Evolutionary conservation across 176 grass and related monocot species (phyloP).

Genomic region (Triticum urartu): DNA sequence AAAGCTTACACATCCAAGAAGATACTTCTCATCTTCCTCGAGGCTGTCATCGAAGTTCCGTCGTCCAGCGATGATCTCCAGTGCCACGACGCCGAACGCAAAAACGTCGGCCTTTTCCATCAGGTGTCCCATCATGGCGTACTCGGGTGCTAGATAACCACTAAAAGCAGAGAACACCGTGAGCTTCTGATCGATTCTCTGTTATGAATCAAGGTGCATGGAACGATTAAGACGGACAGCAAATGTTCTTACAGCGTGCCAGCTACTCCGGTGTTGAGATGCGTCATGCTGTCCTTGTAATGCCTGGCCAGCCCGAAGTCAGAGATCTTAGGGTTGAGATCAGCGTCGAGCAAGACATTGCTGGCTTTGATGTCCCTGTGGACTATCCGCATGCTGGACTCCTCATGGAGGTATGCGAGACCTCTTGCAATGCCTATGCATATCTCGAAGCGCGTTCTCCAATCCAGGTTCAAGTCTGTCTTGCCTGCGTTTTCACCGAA

Average conservation of each 20-base stretch:
- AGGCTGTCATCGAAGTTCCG: background rate
- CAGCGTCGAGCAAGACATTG: too few species aligned
- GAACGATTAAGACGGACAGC: background rate
- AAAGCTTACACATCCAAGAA: background rate
- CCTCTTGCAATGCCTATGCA: conserved; percentile 57
- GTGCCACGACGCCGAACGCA: too few species aligned
- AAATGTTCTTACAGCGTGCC: conserved; percentile 62
- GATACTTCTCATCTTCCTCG: background rate
- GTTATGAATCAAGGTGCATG: background rate
- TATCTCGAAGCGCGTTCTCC: conserved; percentile 57
- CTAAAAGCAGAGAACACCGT: too few species aligned
- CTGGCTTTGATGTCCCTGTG: conserved; percentile 41
- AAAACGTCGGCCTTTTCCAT: too few species aligned
- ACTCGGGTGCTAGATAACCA: too few species aligned
- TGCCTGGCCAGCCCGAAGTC: conserved; percentile 72
- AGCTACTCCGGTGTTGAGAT: conserved; percentile 52
- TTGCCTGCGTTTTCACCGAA: conserved; percentile 19
- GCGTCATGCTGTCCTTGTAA: conserved; percentile 54
- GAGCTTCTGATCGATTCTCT: too few species aligned
- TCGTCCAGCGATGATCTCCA: too few species aligned
- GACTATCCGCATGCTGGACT: conserved; percentile 49
- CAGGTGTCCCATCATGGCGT: too few species aligned
- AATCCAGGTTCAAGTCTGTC: conserved; percentile 41
- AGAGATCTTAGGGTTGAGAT: conserved; percentile 22
- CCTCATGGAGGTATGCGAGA: conserved; percentile 65